Conservation (phyloP, 2,329 filamentous ascomycete genomes). For the Teratosphaeria zuluensis region DNA sequence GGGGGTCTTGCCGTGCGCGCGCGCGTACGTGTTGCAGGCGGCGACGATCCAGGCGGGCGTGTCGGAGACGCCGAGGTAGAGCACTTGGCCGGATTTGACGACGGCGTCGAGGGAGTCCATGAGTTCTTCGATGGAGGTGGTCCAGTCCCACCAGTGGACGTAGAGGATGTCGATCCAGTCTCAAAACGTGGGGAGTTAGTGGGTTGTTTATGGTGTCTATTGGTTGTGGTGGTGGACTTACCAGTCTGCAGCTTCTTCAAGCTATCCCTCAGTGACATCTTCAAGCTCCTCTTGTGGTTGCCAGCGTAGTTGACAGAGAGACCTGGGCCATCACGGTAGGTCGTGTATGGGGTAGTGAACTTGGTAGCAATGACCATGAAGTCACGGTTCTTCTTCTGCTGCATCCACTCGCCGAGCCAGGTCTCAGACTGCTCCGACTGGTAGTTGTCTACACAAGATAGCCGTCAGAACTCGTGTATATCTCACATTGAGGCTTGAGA, state of each 20-base stretch:
- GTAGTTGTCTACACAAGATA: slow-evolving; percentile 22
- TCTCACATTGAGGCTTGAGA: no score
- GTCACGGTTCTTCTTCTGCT: slow-evolving; percentile 28
- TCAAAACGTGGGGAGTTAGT: background rate
- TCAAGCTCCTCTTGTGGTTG: slow-evolving; percentile 54
- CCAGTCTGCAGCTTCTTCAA: slow-evolving; percentile 48
- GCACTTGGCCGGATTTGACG: slow-evolving; percentile 31
- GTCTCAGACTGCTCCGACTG: slow-evolving; percentile 32
- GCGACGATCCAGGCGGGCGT: slow-evolving; percentile 36
- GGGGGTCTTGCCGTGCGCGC: slow-evolving; percentile 23
- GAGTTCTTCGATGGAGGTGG: slow-evolving; percentile 33
- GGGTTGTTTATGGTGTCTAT: no score
- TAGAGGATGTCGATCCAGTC: slow-evolving; percentile 55
- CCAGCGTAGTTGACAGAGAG: slow-evolving; percentile 52
- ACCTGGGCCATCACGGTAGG: slow-evolving; percentile 31
- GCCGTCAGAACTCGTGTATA: no score
- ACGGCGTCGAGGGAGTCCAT: slow-evolving; percentile 36
- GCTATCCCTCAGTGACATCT: slow-evolving; percentile 35
- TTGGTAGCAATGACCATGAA: slow-evolving; percentile 33
- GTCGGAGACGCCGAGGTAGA: slow-evolving; percentile 37
- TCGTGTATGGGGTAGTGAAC: slow-evolving; percentile 24
- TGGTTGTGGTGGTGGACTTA: background rate
- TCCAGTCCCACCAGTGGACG: slow-evolving; percentile 30
- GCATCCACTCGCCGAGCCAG: slow-evolving; percentile 38
- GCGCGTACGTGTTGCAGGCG: slow-evolving; percentile 33